Evolutionary conservation across 768 basidiomycete genomes (phyloP).

Genomic region (Trametes punicea): DNA sequence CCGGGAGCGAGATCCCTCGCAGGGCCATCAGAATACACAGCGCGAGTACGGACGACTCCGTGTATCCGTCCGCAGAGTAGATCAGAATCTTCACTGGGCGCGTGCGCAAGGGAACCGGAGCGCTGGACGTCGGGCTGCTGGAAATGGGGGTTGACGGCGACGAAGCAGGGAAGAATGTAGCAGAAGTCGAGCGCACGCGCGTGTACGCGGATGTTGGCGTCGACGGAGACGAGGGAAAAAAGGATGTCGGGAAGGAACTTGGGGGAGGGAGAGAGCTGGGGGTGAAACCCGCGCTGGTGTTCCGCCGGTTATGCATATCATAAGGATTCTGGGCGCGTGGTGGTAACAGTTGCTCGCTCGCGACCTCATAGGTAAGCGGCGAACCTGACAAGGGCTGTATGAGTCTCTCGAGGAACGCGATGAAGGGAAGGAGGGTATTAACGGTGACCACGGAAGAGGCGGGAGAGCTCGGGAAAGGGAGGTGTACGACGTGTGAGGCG

Average conservation of each 20-base stretch:
- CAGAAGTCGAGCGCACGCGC: slow-evolving; percentile 28
- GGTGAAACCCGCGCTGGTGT: slow-evolving; percentile 10
- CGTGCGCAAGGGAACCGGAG: slow-evolving; percentile 35
- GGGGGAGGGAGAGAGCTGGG: slow-evolving; percentile 28
- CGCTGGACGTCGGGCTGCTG: slow-evolving; percentile 5
- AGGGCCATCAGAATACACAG: slow-evolving; percentile 83
- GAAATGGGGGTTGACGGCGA: slow-evolving; percentile 29
- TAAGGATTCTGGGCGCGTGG: slow-evolving; percentile 1
- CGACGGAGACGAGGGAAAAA: slow-evolving; percentile 23
- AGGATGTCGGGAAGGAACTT: slow-evolving; percentile 27
- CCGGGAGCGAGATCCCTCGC: slow-evolving; percentile 64
- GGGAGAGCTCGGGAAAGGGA: slow-evolving; percentile 73
- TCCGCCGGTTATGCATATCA: slow-evolving; percentile 11
- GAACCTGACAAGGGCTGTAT: slow-evolving; percentile 41
- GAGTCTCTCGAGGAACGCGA: slow-evolving; percentile 67
- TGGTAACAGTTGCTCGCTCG: slow-evolving; percentile 23
- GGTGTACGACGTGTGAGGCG: slow-evolving; percentile 66
- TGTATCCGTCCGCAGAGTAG: slow-evolving; percentile 87
- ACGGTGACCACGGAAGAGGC: slow-evolving; percentile 50
- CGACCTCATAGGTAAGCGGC: slow-evolving; percentile 21
- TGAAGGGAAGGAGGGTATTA: slow-evolving; percentile 55
- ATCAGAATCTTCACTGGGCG: slow-evolving; percentile 71
- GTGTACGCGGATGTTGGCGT: slow-evolving; percentile 20
- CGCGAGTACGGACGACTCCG: slow-evolving; percentile 87
- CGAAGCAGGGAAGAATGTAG: slow-evolving; percentile 24